Conservation (phyloP, 805 yeast genomes). For the Myxozyma neotropica region DNA sequence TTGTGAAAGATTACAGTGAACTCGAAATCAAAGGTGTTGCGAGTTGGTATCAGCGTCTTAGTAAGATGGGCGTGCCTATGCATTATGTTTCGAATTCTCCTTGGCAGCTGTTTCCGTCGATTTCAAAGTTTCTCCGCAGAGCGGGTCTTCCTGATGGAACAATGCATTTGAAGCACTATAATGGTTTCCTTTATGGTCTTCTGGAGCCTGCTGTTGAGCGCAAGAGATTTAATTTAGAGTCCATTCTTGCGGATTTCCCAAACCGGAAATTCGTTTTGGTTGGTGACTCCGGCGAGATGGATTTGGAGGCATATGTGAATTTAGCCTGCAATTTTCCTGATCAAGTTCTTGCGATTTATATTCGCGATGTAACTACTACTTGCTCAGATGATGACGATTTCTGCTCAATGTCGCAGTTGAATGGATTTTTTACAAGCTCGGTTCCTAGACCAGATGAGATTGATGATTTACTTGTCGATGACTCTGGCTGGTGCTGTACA, state of each 20-base stretch:
- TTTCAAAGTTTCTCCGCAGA: conserved; percentile 57
- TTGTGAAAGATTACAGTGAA: conserved; percentile 63
- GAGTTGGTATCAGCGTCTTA: conserved; percentile 65
- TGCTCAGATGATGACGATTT: conserved; percentile 28
- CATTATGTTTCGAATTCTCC: conserved; percentile 97
- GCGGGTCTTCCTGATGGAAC: conserved; percentile 76
- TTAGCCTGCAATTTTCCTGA: conserved; percentile 64
- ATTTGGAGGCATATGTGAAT: conserved; percentile 84
- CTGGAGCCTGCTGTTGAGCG: conserved; percentile 86
- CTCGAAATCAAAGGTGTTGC: conserved; percentile 77
- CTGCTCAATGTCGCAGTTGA: conserved; percentile 23
- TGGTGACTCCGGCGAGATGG: conserved; percentile 97
- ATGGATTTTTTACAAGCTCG: conserved; percentile 39
- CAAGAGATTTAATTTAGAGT: conserved; percentile 65
- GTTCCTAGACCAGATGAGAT: conserved; percentile 39
- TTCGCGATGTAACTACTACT: conserved; percentile 65
- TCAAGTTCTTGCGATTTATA: conserved; percentile 72
- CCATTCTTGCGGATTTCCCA: conserved; percentile 73
- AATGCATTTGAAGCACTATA: conserved; percentile 81
- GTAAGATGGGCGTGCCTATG: conserved; percentile 56
- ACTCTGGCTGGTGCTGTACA: conserved; percentile 26
- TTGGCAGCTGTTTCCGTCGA: conserved; percentile 74
- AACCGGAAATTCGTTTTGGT: conserved; percentile 74
- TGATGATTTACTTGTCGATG: conserved; percentile 28
- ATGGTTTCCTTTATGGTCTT: conserved; percentile 76